Evolutionary conservation across 306 rosid genomes (phyloP).

Genomic region (Arachis hypogaea): DNA sequence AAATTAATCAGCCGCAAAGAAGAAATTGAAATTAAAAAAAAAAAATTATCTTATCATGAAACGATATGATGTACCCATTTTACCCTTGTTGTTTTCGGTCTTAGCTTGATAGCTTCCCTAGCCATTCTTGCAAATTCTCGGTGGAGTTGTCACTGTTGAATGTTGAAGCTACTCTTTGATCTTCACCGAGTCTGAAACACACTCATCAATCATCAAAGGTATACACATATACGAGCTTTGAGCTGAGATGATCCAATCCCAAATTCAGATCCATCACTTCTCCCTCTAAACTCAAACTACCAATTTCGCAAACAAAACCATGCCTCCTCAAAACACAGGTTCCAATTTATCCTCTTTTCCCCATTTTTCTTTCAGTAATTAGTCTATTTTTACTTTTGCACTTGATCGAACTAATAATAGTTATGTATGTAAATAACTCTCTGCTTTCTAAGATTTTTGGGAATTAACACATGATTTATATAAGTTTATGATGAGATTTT

Average conservation of each 20-base stretch:
- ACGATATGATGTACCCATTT: too few relatives aligned
- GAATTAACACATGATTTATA: not conserved
- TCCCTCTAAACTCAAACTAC: not conserved
- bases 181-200: too few relatives aligned
- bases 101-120: too few relatives aligned
- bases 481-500: not conserved
- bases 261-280: not conserved
- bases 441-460: not conserved
- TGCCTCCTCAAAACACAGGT: conserved; percentile 32
- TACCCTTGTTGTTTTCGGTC: too few relatives aligned
- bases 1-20: too few relatives aligned
- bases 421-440: not conserved
- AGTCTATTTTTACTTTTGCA: not conserved
- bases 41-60: too few relatives aligned
- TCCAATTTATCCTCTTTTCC: not conserved
- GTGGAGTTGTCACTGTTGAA: too few relatives aligned
- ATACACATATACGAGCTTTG: not conserved
- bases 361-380: not conserved
- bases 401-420: not conserved
- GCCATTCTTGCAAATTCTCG: too few relatives aligned
- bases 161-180: too few relatives aligned
- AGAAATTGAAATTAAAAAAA: too few relatives aligned
- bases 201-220: too few relatives aligned
- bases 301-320: not conserved
- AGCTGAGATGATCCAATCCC: not conserved